Conservation (phyloP, 768 basidiomycete species). For the Fistulinella prunicolor region DNA sequence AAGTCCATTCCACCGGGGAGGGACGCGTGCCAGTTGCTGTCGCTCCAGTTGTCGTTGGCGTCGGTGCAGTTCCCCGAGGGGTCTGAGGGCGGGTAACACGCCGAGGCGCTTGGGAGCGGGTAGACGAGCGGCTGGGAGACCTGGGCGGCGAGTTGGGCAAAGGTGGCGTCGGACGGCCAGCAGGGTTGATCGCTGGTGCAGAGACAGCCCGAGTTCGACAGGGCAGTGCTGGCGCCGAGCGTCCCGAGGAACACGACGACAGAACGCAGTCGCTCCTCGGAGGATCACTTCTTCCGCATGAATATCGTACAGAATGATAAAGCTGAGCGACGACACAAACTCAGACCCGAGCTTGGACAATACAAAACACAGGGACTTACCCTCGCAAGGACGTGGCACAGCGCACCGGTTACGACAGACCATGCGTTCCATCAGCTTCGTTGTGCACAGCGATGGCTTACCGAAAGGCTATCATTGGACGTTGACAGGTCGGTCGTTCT, state of each 20-base stretch:
- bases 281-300: too few relatives aligned
- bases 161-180: conserved; percentile 40
- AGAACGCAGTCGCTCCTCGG: neutral
- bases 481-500: too few relatives aligned
- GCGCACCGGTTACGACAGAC: too few relatives aligned
- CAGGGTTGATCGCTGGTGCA: conserved; percentile 39
- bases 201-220: conserved; percentile 23
- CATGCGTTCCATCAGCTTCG: too few relatives aligned
- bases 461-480: too few relatives aligned
- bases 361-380: too few relatives aligned
- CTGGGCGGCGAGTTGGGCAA: conserved; percentile 32
- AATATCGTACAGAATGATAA: too few relatives aligned
- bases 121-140: conserved; percentile 45
- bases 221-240: neutral
- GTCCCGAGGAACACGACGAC: neutral
- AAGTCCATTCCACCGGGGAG: conserved; percentile 41
- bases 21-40: conserved; percentile 41
- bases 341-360: too few relatives aligned
- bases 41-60: conserved; percentile 22
- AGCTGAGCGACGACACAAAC: too few relatives aligned
- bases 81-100: conserved; percentile 38
- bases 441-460: too few relatives aligned
- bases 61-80: conserved; percentile 40
- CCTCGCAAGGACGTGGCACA: too few relatives aligned
- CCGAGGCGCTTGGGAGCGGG: conserved; percentile 37